Evolutionary conservation across 257 asterid genomes (phyloP).

Genomic region (Ajuga chamaepitys): DNA sequence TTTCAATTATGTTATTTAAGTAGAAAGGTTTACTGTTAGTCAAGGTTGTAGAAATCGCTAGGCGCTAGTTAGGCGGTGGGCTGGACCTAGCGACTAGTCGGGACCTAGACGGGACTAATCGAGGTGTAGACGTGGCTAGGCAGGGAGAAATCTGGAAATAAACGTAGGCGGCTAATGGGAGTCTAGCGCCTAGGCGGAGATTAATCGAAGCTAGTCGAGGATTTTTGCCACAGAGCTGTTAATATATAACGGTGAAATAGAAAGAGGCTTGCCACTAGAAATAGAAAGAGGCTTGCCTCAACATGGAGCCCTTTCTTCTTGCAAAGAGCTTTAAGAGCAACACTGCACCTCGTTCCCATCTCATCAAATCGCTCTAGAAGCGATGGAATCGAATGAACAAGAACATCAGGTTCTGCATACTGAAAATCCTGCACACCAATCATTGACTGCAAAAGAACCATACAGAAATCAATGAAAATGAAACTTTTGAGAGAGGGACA

Average conservation of each 20-base stretch:
- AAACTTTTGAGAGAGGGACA: too few species aligned
- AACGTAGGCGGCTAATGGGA: too few species aligned
- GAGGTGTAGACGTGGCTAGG: too few species aligned
- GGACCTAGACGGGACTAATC: too few species aligned
- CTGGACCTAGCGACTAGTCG: too few species aligned
- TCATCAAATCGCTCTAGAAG: constrained; percentile 41
- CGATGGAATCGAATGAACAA: constrained; percentile 53
- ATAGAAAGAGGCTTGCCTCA: constrained; percentile 38
- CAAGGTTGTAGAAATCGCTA: too few species aligned
- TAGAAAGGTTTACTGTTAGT: too few species aligned
- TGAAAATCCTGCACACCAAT: constrained; percentile 60
- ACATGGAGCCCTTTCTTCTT: constrained; percentile 65
- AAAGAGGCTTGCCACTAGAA: neutral
- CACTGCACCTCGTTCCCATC: constrained; percentile 35
- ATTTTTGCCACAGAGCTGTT: too few species aligned
- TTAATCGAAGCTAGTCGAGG: too few species aligned
- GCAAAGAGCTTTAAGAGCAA: constrained; percentile 71
- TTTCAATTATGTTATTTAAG: neutral
- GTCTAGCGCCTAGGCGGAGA: too few species aligned
- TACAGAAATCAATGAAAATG: neutral
- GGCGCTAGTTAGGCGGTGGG: too few species aligned
- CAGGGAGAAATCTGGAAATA: too few species aligned
- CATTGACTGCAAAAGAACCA: constrained; percentile 40
- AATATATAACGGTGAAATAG: neutral
- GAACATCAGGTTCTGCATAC: constrained; percentile 76